phyloP scores from a whole-genome alignment of 495 filamentous ascomycete species.

The Penicillium cinerascens region DNA sequence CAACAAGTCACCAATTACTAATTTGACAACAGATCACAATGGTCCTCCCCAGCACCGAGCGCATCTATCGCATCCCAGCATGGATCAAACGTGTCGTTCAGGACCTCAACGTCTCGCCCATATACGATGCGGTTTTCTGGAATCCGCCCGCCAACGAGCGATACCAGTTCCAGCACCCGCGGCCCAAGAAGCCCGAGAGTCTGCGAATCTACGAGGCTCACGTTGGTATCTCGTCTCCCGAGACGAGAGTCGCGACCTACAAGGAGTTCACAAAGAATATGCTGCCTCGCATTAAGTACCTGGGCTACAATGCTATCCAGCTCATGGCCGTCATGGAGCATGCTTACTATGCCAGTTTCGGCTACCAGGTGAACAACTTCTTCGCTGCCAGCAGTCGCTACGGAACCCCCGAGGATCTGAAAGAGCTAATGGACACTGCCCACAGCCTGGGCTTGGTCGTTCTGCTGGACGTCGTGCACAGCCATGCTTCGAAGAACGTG shows the following conservation, averaged over 20 bases:
- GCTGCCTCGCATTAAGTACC: slow-evolving; percentile 81
- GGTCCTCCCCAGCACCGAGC: slow-evolving; percentile 70
- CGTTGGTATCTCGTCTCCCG: slow-evolving; percentile 93
- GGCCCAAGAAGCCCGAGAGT: slow-evolving; percentile 80
- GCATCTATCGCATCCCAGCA: slow-evolving; percentile 83
- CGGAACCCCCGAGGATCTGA: slow-evolving; percentile 89
- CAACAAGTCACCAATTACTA: background rate
- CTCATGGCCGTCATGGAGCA: slow-evolving; percentile 99
- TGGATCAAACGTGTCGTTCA: slow-evolving; percentile 98
- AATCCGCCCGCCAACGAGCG: slow-evolving; percentile 73
- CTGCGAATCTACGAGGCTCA: slow-evolving; percentile 95
- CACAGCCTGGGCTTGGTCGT: slow-evolving; percentile 90
- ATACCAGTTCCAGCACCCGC: slow-evolving; percentile 78
- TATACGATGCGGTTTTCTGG: slow-evolving; percentile 96
- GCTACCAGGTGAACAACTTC: slow-evolving; percentile 98
- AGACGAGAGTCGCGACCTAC: slow-evolving; percentile 83
- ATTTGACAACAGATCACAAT: slow-evolving; percentile 66
- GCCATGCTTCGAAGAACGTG: slow-evolving; percentile 96
- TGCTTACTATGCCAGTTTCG: slow-evolving; percentile 98
- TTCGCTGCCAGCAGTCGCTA: slow-evolving; percentile 97
- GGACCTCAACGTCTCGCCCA: slow-evolving; percentile 79
- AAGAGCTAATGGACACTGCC: slow-evolving; percentile 93
- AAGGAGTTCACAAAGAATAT: slow-evolving; percentile 94
- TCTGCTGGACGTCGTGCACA: slow-evolving; percentile 93
- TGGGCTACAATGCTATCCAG: slow-evolving; percentile 97